Percentiles rank a stretch among this genome's conserved stretches.
Evolutionary conservation across 2,329 filamentous ascomycete genomes (phyloP).

Genomic region (Blastomyces parvus): DNA sequence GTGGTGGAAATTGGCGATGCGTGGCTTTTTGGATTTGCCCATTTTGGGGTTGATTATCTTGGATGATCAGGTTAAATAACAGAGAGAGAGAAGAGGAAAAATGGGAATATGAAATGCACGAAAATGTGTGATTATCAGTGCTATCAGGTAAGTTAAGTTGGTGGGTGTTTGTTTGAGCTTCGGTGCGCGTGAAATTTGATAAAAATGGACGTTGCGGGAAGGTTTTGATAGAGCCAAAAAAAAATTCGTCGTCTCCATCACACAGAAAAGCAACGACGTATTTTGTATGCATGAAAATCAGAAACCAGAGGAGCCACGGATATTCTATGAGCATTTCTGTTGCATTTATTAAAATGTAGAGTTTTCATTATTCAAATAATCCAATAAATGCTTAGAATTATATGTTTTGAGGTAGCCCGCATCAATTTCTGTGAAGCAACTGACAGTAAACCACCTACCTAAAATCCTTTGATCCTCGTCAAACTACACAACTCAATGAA

Average conservation of each 20-base stretch:
- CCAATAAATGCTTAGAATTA: too few relatives aligned
- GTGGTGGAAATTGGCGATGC: conserved; percentile 14
- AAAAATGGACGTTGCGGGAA: background rate
- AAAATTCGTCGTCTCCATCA: background rate
- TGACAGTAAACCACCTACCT: background rate
- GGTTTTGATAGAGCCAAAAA: background rate
- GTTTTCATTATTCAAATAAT: background rate
- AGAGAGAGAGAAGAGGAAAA: background rate
- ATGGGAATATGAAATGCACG: background rate
- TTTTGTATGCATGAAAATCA: too few relatives aligned
- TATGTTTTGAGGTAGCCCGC: too few relatives aligned
- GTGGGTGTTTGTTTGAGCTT: background rate
- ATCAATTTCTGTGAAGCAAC: too few relatives aligned
- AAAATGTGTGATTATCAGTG: background rate
- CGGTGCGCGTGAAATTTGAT: background rate
- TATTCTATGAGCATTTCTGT: background rate
- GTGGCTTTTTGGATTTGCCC: conserved; percentile 21
- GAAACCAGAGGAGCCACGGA: background rate
- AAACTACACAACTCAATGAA: background rate
- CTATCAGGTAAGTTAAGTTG: background rate
- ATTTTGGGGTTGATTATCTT: conserved; percentile 13
- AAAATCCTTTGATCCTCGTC: background rate
- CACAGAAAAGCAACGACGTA: background rate
- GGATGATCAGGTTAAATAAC: background rate
- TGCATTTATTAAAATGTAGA: background rate